Evolutionary conservation across 2,329 filamentous ascomycete genomes (phyloP), one percentile per base, ranked within the genome.

Genomic region (Botrytis deweyae): DNA sequence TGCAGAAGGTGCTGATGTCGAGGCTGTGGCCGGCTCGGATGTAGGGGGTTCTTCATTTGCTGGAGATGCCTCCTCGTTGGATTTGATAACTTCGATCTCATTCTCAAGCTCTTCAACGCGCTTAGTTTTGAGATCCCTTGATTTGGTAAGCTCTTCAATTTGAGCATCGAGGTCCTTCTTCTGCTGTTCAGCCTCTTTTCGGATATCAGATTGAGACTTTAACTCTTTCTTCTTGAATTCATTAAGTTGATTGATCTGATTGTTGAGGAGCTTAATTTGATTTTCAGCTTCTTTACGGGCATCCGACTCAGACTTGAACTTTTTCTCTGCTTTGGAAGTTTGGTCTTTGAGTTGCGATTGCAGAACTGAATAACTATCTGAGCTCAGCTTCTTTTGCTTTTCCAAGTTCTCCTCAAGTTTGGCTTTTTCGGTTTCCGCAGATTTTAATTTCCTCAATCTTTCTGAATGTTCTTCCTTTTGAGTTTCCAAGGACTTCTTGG

Each of bases 21-120:
- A 38, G 25, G 69, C 59, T 29, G 64, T 94, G 76, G 84, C 83
- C 14, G 84, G 81, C n/a, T 80, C 82, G 18, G 83, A 29, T 64
- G 74, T 33, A 46, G 75, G 22, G 12, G 64, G 59, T 14, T 74
- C 52, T 65, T 76, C 77, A 44, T 70, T 42, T 2, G 58, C 40
- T 49, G 74, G 73, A 18, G 72, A 64, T 44, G 73, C 59, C 22
- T 76, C 74, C 63, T 76, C 74, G 9, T 73, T 55, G 59, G 77
- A 46, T 59, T 76, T 76, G 7, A 79, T 49, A 8, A 65, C 55
- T 44, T 77, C 76, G 16, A 79, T 74, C 22, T 78, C 72, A 12
- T 74, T 74, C 6, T 72, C 72, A 14, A 81, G 76, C 46, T 80
- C 78, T 59, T 78, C 38, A 44, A 81, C 78, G 16, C 74, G 72